A percentile compares a stretch with the other conserved stretches of the same genome.
Conservation (phyloP, 2,329 filamentous ascomycete genomes). For the Ceratocystis ficicola region DNA sequence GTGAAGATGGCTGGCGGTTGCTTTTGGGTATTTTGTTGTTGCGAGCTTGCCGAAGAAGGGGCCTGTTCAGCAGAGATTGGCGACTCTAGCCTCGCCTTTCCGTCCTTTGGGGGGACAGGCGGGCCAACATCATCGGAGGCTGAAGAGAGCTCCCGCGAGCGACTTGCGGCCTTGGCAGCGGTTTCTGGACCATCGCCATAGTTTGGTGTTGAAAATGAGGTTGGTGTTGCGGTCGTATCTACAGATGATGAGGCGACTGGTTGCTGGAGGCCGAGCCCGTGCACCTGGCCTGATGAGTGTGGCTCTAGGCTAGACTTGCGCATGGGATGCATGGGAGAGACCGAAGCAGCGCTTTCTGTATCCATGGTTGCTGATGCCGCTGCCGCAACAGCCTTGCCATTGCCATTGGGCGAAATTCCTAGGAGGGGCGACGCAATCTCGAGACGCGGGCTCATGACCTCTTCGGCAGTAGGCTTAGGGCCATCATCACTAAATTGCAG, state of each 20-base stretch:
- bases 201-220: slow-evolving; percentile 22
- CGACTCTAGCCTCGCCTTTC: slow-evolving; percentile 28
- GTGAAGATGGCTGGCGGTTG: slow-evolving; percentile 4
- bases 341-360: background rate
- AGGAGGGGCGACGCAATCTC: slow-evolving; percentile 72
- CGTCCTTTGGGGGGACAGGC: slow-evolving; percentile 49
- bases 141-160: slow-evolving; percentile 18
- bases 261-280: slow-evolving; percentile 30
- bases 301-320: slow-evolving; percentile 79
- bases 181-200: slow-evolving; percentile 24
- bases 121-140: slow-evolving; percentile 38
- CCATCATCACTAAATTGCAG: slow-evolving; percentile 76
- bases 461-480: slow-evolving; percentile 58
- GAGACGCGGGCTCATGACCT: slow-evolving; percentile 83
- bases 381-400: background rate
- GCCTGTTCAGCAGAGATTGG: background rate
- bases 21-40: background rate
- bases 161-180: slow-evolving; percentile 30
- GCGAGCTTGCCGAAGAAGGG: slow-evolving; percentile 20
- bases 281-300: slow-evolving; percentile 40
- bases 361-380: background rate
- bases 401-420: slow-evolving; percentile 33
- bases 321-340: slow-evolving; percentile 52
- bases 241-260: slow-evolving; percentile 9
- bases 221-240: slow-evolving; percentile 33